Conservation (phyloP, 2,329 filamentous ascomycete species). For the Anthostomella pinea region DNA sequence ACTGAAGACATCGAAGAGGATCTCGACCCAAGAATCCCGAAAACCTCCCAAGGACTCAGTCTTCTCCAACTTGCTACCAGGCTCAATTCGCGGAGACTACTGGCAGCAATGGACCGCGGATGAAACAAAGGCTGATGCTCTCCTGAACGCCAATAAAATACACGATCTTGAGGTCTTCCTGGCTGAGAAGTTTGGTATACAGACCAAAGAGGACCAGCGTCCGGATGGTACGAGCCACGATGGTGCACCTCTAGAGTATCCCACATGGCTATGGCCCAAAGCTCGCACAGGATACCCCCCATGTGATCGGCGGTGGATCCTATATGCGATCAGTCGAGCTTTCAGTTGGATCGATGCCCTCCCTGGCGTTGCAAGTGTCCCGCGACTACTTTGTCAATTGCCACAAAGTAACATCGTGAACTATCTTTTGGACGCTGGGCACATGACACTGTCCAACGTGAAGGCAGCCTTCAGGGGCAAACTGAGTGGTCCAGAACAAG, state of each 20-base stretch:
- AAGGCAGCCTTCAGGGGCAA: conserved; percentile 55
- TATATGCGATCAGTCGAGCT: conserved; percentile 60
- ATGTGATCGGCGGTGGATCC: conserved; percentile 63
- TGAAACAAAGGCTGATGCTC: conserved; percentile 45
- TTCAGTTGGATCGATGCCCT: conserved; percentile 53
- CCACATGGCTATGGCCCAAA: conserved; percentile 51
- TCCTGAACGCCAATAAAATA: conserved; percentile 45
- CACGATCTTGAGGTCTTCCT: conserved; percentile 49
- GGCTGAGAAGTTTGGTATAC: conserved; percentile 47
- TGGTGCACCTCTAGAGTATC: conserved; percentile 21
- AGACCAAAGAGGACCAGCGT: conserved; percentile 25
- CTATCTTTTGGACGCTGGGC: conserved; percentile 59
- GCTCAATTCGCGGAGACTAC: conserved; percentile 50
- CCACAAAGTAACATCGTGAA: conserved; percentile 54
- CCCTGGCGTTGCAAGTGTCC: conserved; percentile 40
- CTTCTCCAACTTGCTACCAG: conserved; percentile 42
- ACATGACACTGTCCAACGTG: conserved; percentile 58
- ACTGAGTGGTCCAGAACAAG: conserved; percentile 40
- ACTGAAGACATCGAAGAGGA: conserved; percentile 39
- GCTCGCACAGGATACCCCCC: conserved; percentile 46
- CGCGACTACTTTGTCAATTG: conserved; percentile 39
- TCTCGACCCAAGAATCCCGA: conserved; percentile 31
- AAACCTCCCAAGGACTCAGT: conserved; percentile 29
- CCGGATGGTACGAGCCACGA: conserved; percentile 17
- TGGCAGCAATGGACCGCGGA: conserved; percentile 44